Percentiles rank a stretch among this genome's conserved stretches.
Conservation (phyloP, 345 rosid genomes). For the Salix arbutifolia region DNA sequence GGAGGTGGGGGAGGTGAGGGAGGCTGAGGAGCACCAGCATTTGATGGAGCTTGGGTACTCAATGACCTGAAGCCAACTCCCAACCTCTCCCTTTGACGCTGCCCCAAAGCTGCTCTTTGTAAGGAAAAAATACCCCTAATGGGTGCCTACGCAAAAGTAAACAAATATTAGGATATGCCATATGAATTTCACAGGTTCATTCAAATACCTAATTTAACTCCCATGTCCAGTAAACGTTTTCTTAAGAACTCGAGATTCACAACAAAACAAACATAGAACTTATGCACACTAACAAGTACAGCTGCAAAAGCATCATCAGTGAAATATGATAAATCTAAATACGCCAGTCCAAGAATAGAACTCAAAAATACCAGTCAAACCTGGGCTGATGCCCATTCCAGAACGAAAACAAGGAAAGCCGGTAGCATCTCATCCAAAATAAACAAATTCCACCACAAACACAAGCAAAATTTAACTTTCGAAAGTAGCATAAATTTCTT, state of each 20-base stretch:
- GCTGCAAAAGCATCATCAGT: neutral
- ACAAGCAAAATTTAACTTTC: neutral
- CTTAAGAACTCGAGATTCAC: neutral
- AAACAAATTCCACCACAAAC: neutral
- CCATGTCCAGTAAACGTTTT: neutral
- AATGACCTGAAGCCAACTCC: conserved; percentile 51
- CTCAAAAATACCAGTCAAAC: neutral
- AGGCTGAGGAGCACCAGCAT: conserved; percentile 51
- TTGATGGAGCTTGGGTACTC: conserved; percentile 72
- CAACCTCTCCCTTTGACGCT: conserved; percentile 41
- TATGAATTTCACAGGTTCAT: neutral
- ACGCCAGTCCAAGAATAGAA: neutral
- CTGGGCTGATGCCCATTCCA: neutral
- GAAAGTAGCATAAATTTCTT: neutral
- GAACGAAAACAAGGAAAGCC: neutral
- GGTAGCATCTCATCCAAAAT: too few relatives aligned
- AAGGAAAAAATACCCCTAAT: conserved; percentile 65
- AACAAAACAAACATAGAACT: neutral
- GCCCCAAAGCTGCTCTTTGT: conserved; percentile 48
- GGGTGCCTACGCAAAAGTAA: conserved; percentile 51
- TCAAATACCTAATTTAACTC: neutral
- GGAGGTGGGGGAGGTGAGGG: conserved; percentile 76
- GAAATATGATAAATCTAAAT: neutral
- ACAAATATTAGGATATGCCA: neutral
- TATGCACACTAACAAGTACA: neutral